A percentile compares a stretch with the other conserved stretches of the same genome.
phyloP scores from a whole-genome alignment of 1,284 basidiomycete species.

The Pyrrhoderma lamaoense region DNA sequence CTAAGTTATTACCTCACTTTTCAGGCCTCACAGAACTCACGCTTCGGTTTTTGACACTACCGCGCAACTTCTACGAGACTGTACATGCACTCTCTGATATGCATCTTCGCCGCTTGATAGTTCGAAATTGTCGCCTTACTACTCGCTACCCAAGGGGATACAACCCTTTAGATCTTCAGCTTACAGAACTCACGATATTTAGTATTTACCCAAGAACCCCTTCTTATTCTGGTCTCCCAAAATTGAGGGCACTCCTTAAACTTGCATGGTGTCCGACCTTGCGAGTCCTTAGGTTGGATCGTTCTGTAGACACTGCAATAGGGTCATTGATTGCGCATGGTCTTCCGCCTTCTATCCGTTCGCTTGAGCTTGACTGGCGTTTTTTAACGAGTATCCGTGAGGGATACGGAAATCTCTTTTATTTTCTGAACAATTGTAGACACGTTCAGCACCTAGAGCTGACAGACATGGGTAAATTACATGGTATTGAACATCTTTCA shows the following conservation, averaged over 20 bases:
- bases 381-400: background rate
- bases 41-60: slow-evolving; percentile 14
- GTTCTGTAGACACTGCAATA: slow-evolving; percentile 9
- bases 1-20: slow-evolving; percentile 12
- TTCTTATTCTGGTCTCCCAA: background rate
- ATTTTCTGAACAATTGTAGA: slow-evolving; percentile 10
- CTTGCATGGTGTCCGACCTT: slow-evolving; percentile 11
- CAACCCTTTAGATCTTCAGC: slow-evolving; percentile 11
- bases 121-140: slow-evolving; percentile 12
- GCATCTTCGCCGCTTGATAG: slow-evolving; percentile 5
- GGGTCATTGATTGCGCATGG: slow-evolving; percentile 10
- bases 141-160: slow-evolving; percentile 13
- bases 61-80: slow-evolving; percentile 14
- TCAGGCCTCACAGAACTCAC: slow-evolving; percentile 10
- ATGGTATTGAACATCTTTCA: slow-evolving; percentile 8
- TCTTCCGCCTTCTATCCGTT: slow-evolving; percentile 10
- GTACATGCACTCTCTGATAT: slow-evolving; percentile 6
- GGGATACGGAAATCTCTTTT: slow-evolving; percentile 7
- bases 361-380: slow-evolving; percentile 16
- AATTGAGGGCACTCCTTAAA: slow-evolving; percentile 15
- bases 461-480: slow-evolving; percentile 16
- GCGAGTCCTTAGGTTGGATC: slow-evolving; percentile 9
- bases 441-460: slow-evolving; percentile 11
- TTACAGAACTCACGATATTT: slow-evolving; percentile 14
- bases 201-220: background rate